Percentiles rank a stretch among this genome's conserved stretches.
Evolutionary conservation across 805 yeast genomes (phyloP).

Genomic region (Tetrapisispora pingtungensis): DNA sequence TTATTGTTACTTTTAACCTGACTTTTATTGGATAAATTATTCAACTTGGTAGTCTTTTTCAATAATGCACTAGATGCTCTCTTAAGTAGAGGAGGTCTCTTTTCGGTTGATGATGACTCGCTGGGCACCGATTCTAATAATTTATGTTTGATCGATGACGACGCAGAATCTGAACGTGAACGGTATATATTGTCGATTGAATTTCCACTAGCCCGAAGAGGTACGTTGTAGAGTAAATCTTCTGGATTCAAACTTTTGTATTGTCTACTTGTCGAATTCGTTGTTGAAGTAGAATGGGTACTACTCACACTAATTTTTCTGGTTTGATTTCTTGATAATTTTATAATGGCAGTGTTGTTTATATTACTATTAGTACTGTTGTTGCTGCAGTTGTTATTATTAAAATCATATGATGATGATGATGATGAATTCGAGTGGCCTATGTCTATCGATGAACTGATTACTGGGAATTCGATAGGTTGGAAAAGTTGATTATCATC

Average conservation of each 20-base stretch:
- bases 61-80: slow-evolving; percentile 27
- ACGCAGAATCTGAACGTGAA: slow-evolving; percentile 7
- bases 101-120: background rate
- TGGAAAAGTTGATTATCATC: background rate
- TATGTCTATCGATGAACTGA: background rate
- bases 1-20: background rate
- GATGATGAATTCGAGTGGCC: background rate
- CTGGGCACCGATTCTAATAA: background rate
- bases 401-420: background rate
- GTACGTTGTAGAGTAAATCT: background rate
- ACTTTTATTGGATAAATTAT: background rate
- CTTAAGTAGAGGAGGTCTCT: slow-evolving; percentile 20
- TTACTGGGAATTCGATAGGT: background rate
- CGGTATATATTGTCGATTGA: background rate
- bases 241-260: background rate
- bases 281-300: background rate
- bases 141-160: slow-evolving; percentile 2
- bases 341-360: background rate
- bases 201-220: background rate
- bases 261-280: background rate
- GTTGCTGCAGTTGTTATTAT: background rate
- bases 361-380: too few species aligned
- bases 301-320: slow-evolving; percentile 3
- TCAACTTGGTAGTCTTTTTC: slow-evolving; percentile 19
- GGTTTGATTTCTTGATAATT: background rate